Evolutionary conservation across 805 yeast genomes (phyloP), one percentile per base, ranked within the genome.

Genomic region (Hanseniaspora clermontiae): DNA sequence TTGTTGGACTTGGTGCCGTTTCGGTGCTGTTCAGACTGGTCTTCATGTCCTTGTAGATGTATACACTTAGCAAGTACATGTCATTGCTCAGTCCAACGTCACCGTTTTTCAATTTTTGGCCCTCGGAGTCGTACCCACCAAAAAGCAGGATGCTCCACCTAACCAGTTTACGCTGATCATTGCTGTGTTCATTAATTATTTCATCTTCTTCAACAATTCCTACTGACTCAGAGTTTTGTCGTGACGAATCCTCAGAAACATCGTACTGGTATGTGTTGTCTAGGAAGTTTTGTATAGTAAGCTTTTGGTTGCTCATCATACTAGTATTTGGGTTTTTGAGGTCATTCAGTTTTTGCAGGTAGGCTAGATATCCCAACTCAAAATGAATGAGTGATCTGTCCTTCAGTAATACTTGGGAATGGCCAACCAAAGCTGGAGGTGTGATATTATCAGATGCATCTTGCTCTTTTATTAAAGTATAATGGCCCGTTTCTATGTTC

Each of bases 401-500:
- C 15, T 38, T 46, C 1, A 53, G 36, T 5, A 50, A 20, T 5
- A 63, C 58, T 47, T 73, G 71, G 39, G 72, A 59, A 55, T 73
- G 76, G 7, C 76, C 76, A 61, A 74, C 70, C 58, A 75, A 64
- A 6, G 74, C 68, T 3, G 48, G 57, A 4, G 31, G 2, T 11
- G 38, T 34, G 5, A 68, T 64, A 1, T 67, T 68, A 3, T 72
- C 69, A 12, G 43, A 17, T 45, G 68, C 68, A 0, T 72, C 70
- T 3, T 63, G 63, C 4, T 72, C 59, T 37, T 71, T 71, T 27
- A 81, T 68, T 60, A 76, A 77, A 20, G 74, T 68, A 63, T 83
- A 84, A 27, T 66, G 72, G 49, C 73, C 68, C 0, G 79, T 73
- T 9, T 70, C 61, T 0, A 72, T 68, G 66, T 85, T 88, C 34